Evolutionary conservation across 192 early-diverging fungal genomes (phyloP).

Genomic region (Linnemannia elongata): DNA sequence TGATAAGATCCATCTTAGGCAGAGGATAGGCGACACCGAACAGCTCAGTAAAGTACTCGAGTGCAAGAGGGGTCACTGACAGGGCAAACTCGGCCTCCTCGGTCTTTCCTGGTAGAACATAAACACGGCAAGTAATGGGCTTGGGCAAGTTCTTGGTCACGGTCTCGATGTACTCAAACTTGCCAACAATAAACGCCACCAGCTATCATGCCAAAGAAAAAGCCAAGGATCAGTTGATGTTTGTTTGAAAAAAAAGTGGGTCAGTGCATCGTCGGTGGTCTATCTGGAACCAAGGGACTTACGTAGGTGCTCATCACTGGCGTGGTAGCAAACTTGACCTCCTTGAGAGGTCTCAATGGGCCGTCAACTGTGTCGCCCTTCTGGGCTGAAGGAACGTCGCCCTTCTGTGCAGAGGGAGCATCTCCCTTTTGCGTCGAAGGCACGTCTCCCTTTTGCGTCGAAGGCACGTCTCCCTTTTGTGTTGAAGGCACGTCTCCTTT

Average conservation of each 20-base stretch:
- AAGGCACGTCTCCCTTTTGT: constrained; percentile 37
- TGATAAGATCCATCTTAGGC: constrained; percentile 90
- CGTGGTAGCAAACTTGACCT: constrained; percentile 89
- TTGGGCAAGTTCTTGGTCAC: constrained; percentile 76
- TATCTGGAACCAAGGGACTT: constrained; percentile 36
- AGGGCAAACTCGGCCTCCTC: constrained; percentile 89
- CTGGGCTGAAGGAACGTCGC: constrained; percentile 36
- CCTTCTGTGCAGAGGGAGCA: constrained; percentile 50
- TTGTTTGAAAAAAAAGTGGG: not conserved
- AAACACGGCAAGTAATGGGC: constrained; percentile 87
- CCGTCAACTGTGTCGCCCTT: constrained; percentile 27
- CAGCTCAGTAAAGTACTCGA: constrained; percentile 91
- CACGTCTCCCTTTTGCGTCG: constrained; percentile 42
- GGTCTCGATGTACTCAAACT: constrained; percentile 93
- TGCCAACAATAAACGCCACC: constrained; percentile 93
- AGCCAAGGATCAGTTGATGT: not conserved
- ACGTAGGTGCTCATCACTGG: constrained; percentile 96
- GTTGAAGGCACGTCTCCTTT: constrained; percentile 51
- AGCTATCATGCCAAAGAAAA: constrained; percentile 53
- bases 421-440: constrained; percentile 50
- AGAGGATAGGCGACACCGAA: constrained; percentile 94
- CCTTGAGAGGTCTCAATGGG: constrained; percentile 69
- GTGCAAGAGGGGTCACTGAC: constrained; percentile 76
- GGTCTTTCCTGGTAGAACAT: constrained; percentile 83
- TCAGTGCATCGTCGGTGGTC: not conserved